Evolutionary conservation across 2,329 filamentous ascomycete genomes (phyloP).

Genomic region (Trichothecium roseum): DNA sequence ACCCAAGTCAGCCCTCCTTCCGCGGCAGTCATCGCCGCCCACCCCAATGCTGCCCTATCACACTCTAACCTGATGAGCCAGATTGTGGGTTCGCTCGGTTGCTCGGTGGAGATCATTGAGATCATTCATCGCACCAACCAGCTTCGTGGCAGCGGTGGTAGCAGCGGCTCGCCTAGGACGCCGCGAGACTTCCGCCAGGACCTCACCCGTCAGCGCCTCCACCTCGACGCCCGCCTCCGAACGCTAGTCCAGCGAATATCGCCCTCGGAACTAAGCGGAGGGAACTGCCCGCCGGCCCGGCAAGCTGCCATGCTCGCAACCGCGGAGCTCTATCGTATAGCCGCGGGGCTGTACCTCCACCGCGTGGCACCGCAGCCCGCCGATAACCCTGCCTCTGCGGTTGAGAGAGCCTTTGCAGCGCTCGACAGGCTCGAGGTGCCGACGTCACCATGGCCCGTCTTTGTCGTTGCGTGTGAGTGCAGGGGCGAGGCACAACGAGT

Average conservation of each 20-base stretch:
- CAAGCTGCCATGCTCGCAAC: constrained; percentile 26
- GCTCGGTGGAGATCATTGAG: constrained; percentile 33
- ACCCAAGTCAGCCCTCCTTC: background rate
- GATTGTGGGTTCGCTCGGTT: constrained; percentile 37
- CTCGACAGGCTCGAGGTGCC: constrained; percentile 27
- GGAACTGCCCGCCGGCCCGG: constrained; percentile 13
- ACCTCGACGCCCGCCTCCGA: constrained; percentile 5
- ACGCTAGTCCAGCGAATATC: constrained; percentile 6
- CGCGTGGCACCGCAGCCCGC: constrained; percentile 14
- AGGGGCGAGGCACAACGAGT: constrained; percentile 29
- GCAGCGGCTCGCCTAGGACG: background rate
- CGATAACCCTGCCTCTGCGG: constrained; percentile 11
- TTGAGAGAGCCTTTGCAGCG: constrained; percentile 24
- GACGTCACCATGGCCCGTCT: constrained; percentile 38
- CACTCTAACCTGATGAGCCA: constrained; percentile 8
- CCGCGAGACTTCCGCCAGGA: background rate
- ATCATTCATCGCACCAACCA: constrained; percentile 32
- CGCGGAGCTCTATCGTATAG: constrained; percentile 40
- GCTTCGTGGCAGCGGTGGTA: constrained; percentile 10
- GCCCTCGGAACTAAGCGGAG: constrained; percentile 5
- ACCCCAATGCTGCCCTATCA: too few species aligned
- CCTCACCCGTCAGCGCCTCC: constrained; percentile 11
- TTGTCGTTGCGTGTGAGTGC: constrained; percentile 34
- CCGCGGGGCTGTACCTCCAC: constrained; percentile 33
- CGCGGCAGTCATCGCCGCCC: too few species aligned